Percentiles rank a stretch among this genome's conserved stretches.
These are phyloP conservation scores for Vitis cinerea DNA, from an alignment of 164 flowering plant genomes.

Conservation along the genomic window DNA sequence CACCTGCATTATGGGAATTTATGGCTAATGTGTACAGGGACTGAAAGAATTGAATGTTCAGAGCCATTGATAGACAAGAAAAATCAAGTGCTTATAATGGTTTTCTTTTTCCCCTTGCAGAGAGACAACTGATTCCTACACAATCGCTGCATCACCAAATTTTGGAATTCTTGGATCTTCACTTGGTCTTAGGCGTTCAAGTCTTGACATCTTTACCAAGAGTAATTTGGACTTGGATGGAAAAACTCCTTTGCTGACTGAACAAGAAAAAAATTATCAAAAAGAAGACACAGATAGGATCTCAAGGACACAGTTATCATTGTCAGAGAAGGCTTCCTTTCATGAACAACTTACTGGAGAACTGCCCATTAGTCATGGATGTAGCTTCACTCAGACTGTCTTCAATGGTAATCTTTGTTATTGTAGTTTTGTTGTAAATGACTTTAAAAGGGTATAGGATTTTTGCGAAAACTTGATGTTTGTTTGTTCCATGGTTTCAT, in stretches of 20 bases:
- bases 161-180: conserved; percentile 45
- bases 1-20: too few species aligned
- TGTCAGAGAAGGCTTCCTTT: conserved; percentile 35
- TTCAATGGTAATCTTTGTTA: conserved; percentile 65
- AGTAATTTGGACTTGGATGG: conserved; percentile 41
- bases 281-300: conserved; percentile 39
- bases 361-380: conserved; percentile 60
- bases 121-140: conserved; percentile 69
- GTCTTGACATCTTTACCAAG: conserved; percentile 20
- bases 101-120: conserved; percentile 36
- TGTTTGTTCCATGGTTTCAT: neutral
- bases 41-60: too few species aligned
- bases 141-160: conserved; percentile 70
- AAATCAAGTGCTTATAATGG: neutral
- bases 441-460: neutral
- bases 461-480: neutral
- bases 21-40: too few species aligned
- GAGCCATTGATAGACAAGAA: too few species aligned
- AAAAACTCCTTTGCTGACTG: conserved; percentile 53
- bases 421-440: neutral
- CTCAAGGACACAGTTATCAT: conserved; percentile 32
- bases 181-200: conserved; percentile 33
- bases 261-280: conserved; percentile 18
- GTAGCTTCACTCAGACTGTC: conserved; percentile 82
- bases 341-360: conserved; percentile 55